Conservation (phyloP, 2,329 filamentous ascomycete species). For the Fusarium chuoi region DNA sequence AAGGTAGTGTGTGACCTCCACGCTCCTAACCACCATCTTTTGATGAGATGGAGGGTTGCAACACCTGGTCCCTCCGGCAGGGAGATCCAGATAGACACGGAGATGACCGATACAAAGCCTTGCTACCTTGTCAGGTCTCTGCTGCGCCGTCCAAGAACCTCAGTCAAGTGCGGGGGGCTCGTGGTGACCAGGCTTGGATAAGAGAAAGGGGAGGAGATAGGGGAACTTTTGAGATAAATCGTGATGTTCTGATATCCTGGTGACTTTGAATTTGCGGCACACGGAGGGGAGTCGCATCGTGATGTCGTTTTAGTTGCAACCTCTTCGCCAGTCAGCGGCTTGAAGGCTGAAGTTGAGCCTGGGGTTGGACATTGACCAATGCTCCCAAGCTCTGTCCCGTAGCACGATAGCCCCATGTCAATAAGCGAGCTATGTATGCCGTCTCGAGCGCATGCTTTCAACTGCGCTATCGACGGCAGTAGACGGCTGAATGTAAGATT, state of each 20-base stretch:
- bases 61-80: background rate
- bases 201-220: background rate
- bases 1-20: conserved; percentile 16
- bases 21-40: conserved; percentile 20
- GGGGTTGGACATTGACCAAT: background rate
- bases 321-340: background rate
- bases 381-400: background rate
- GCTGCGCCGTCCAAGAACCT: conserved; percentile 20
- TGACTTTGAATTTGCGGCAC: background rate
- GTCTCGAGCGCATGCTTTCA: background rate
- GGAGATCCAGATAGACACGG: conserved; percentile 21
- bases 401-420: background rate
- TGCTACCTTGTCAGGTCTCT: conserved; percentile 1
- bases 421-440: background rate
- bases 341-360: background rate
- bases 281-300: background rate
- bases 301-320: background rate
- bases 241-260: conserved; percentile 5
- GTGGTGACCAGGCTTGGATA: background rate
- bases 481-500: background rate
- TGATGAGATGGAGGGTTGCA: conserved; percentile 10
- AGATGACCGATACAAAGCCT: conserved; percentile 13
- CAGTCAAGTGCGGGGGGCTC: conserved; percentile 14
- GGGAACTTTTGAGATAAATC: conserved; percentile 27
- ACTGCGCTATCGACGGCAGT: background rate